Conservation (phyloP, 306 rosid genomes). For the Pyrus communis region DNA sequence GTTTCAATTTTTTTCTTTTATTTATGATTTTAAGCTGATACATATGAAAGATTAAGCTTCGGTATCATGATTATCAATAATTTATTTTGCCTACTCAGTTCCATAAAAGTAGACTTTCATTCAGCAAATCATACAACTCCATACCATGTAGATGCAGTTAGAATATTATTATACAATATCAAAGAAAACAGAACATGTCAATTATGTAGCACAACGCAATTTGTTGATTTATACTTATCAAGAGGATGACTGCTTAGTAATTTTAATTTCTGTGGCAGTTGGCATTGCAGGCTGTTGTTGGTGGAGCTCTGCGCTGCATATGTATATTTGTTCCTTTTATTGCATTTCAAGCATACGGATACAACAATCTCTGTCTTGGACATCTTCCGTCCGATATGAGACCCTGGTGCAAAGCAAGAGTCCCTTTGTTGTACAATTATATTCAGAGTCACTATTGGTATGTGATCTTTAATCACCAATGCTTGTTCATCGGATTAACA, state of each 20-base stretch:
- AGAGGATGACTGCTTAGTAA: not conserved
- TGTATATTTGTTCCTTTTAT: slow-evolving; percentile 66
- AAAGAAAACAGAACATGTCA: not conserved
- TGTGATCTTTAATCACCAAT: slow-evolving; percentile 13
- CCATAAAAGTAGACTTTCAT: not conserved
- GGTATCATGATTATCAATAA: not conserved
- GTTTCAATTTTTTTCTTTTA: slow-evolving; percentile 5
- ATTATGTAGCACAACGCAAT: not conserved
- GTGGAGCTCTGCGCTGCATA: slow-evolving; percentile 55
- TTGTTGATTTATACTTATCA: not conserved
- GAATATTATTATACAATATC: not conserved
- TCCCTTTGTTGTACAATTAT: slow-evolving; percentile 72
- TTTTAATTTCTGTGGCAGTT: slow-evolving; percentile 32
- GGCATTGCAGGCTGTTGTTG: slow-evolving; percentile 51
- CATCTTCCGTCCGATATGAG: slow-evolving; percentile 46
- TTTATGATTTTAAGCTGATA: not conserved
- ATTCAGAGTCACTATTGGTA: slow-evolving; percentile 95
- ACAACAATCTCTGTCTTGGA: slow-evolving; percentile 61
- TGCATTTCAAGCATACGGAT: slow-evolving; percentile 85
- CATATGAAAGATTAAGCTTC: not conserved
- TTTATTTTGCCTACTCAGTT: not conserved
- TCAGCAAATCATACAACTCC: not conserved
- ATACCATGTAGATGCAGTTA: not conserved
- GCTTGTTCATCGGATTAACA: not conserved
- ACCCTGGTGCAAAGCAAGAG: slow-evolving; percentile 91